phyloP scores from a whole-genome alignment of 2,329 filamentous ascomycete species.

The Graphiopsis chlorocephala region DNA sequence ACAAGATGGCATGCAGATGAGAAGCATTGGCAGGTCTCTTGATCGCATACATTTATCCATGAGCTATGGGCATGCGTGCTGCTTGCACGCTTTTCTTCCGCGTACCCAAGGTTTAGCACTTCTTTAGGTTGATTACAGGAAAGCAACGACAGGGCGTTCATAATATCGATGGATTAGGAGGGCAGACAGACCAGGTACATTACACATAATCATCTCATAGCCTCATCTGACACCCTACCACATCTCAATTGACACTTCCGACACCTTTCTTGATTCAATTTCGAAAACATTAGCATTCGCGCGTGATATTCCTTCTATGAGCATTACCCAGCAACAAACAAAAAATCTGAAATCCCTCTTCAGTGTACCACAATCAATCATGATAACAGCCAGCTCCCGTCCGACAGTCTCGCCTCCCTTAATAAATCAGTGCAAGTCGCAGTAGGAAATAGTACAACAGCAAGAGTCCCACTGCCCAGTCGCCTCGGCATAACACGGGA shows the following conservation, averaged over 20 bases:
- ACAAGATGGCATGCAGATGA: background rate
- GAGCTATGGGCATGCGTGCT: background rate
- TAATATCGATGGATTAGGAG: background rate
- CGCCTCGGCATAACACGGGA: background rate
- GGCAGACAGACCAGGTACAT: background rate
- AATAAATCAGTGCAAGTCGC: background rate
- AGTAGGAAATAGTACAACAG: background rate
- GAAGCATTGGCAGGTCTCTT: background rate
- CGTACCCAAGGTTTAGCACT: background rate
- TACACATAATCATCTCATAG: background rate
- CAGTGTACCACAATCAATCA: background rate
- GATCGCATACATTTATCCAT: background rate
- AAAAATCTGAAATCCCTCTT: background rate
- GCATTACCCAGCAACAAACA: background rate
- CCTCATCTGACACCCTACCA: background rate
- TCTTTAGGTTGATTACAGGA: background rate
- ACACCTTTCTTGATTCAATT: background rate
- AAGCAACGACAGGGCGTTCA: background rate
- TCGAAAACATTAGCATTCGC: background rate
- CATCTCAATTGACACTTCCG: background rate
- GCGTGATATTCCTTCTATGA: background rate
- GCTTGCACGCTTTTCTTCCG: background rate
- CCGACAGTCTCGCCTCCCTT: background rate
- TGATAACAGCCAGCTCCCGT: background rate
- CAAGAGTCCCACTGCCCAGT: background rate